Evolutionary conservation across 1,139 yeast species (phyloP), one percentile per base, ranked within the genome.

Genomic region (Yamadazyma blattariae): DNA sequence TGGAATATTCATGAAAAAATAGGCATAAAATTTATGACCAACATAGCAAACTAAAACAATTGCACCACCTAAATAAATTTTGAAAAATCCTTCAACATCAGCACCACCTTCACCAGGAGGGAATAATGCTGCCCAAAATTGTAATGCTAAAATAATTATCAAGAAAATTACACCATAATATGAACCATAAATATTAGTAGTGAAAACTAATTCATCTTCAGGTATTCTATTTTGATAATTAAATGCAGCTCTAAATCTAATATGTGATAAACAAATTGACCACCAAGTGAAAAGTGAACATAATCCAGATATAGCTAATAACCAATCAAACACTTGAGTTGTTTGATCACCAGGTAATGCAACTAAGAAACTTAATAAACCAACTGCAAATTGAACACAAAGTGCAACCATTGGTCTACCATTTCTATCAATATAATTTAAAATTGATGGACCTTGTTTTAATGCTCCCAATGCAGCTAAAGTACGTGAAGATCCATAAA

Each of bases 331-430:
- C 17, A 66, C 71, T 14, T 40, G 36, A 11, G 51, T 46, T 7
- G 49, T 42, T 29, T 39, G 40, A 30, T 46, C 49, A 11, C 51
- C 51, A n/a, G 63, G 64, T 25, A 59, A 51, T n/a, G 63, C 64
- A 5, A 59, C 57, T 29, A 61, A 48, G 47, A 57, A 61, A 16
- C 62, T 54, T 21, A 61, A 46, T 33, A 60, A 48, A 5, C 67
- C 67, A 45, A 61, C 47, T 19, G 67, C 47, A 33, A 77, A 62
- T 27, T 86, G 79, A 32, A 74, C 60, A 12, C 40, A 22, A 13
- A 61, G 45, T 3, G 63, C 64, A n/a, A 55, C 64, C 42, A 62
- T 45, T 7, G 68, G 68, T 35, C 68, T 51, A 16, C 68, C 68
- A 26, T 50, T 54, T 37, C 59, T 50, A 38, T 62, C 68, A 25